phyloP scores from a whole-genome alignment of 192 early-diverging fungal species.

The Funneliformis geosporum region DNA sequence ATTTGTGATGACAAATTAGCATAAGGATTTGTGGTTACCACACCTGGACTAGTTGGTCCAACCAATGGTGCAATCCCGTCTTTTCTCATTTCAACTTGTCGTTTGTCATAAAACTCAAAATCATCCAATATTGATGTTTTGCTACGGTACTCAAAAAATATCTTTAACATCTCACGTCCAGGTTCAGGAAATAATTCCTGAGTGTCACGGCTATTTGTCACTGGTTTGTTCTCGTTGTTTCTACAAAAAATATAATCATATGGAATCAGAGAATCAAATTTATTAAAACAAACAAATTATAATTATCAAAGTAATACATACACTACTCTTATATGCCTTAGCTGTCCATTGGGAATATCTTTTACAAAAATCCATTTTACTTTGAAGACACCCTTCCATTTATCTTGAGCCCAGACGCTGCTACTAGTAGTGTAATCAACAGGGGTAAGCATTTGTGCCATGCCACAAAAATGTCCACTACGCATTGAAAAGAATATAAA shows the following conservation, averaged over 20 bases:
- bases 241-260: slow-evolving; percentile 14
- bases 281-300: not conserved
- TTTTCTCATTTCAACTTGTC: slow-evolving; percentile 38
- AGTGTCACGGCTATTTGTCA: slow-evolving; percentile 63
- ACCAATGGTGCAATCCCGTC: slow-evolving; percentile 30
- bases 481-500: not conserved
- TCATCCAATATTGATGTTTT: slow-evolving; percentile 41
- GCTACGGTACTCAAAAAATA: slow-evolving; percentile 46
- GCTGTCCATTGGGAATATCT: slow-evolving; percentile 53
- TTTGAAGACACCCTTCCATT: slow-evolving; percentile 56
- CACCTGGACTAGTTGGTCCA: slow-evolving; percentile 30
- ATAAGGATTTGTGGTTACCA: slow-evolving; percentile 26
- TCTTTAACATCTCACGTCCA: slow-evolving; percentile 52
- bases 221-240: slow-evolving; percentile 57
- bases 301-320: slow-evolving; percentile 16
- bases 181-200: slow-evolving; percentile 50
- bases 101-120: slow-evolving; percentile 41
- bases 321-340: slow-evolving; percentile 47
- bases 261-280: not conserved
- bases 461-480: slow-evolving; percentile 58
- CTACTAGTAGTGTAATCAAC: slow-evolving; percentile 45
- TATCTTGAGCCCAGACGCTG: slow-evolving; percentile 48
- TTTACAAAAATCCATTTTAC: slow-evolving; percentile 58
- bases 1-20: slow-evolving; percentile 16
- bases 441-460: slow-evolving; percentile 52